Evolutionary conservation across 2,329 filamentous ascomycete genomes (phyloP), one percentile per base, ranked within the genome.

Genomic region (Penicillium sp.): DNA sequence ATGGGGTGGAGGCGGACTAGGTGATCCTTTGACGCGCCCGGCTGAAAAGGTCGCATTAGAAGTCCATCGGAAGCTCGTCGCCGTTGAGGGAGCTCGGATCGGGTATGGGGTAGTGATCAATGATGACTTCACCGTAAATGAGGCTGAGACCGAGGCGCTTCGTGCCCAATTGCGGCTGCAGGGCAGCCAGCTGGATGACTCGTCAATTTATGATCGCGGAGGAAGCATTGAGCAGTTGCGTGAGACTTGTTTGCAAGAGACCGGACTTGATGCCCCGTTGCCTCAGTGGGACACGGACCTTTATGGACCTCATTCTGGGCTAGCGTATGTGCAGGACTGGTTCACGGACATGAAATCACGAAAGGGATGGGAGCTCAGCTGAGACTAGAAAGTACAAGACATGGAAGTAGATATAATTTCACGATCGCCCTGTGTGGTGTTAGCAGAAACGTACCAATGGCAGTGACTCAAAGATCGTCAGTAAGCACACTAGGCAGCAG

Each of bases 1-100:
- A 4, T 81, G 78, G 78, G 78, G 78, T 43, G 79, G 77, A 27
- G 79, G 77, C 21, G 78, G 79, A 2, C 71, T 81, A 11, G 79
- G 78, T 31, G 77, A 81, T 61, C 74, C 77, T 0, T 65, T 81
- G 5, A 75, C 72, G 0, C 71, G 79, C 0, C 75, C 79, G 0
- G 68, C 75, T 0, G 66, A 72, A 24, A 74, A 71, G 39, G 79
- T 81, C 9, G 77, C 77, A 1, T 62, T 74, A 9, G 79, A 81
- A 60, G 76, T 79, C 1, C 75, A 75, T 47, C 73, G 75, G 31
- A 72, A 72, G 38, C 71, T 80, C 18, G 77, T 81, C 14, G 78
- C 74, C 0, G 16, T 75, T 1, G 63, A 74, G 5, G 78, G 78
- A 4, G 79, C 78, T 11, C 63, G 62, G 1, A 57, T 56, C 1